A percentile compares a stretch with the other conserved stretches of the same genome.
Evolutionary conservation across 2,329 filamentous ascomycete species (phyloP).

Genomic region (Pyrenochaeta sp.): DNA sequence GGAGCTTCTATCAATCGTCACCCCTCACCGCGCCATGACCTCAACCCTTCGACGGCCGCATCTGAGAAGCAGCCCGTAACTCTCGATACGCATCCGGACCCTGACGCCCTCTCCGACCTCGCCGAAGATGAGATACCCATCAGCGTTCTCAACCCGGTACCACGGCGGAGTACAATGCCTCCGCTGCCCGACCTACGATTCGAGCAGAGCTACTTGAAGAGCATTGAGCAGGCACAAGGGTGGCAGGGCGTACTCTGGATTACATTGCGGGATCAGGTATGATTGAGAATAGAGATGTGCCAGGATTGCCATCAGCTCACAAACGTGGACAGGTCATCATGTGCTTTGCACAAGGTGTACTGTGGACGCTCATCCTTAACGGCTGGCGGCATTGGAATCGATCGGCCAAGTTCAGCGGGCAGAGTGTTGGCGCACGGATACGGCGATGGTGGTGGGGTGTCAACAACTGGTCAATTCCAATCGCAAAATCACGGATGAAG

Average conservation of each 20-base stretch:
- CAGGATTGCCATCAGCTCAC: not conserved
- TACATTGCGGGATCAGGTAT: slow-evolving; percentile 86
- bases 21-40: slow-evolving; percentile 76
- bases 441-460: slow-evolving; percentile 95
- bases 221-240: slow-evolving; percentile 79
- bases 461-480: slow-evolving; percentile 77
- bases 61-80: slow-evolving; percentile 71
- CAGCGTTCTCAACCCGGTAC: slow-evolving; percentile 66
- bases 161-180: slow-evolving; percentile 70
- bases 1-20: slow-evolving; percentile 77
- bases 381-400: slow-evolving; percentile 94
- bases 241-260: slow-evolving; percentile 85
- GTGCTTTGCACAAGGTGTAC: slow-evolving; percentile 83
- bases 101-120: slow-evolving; percentile 57
- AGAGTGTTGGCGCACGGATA: slow-evolving; percentile 76
- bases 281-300: slow-evolving; percentile 9
- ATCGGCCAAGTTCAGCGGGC: slow-evolving; percentile 78
- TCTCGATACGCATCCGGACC: slow-evolving; percentile 44
- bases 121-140: slow-evolving; percentile 75
- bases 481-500: slow-evolving; percentile 26
- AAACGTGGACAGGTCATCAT: slow-evolving; percentile 72
- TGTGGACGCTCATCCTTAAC: slow-evolving; percentile 85
- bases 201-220: slow-evolving; percentile 96
- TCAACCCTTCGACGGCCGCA: slow-evolving; percentile 80
- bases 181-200: slow-evolving; percentile 84